These are phyloP conservation scores for Capronia americana DNA, from an alignment of 2,329 filamentous ascomycete species.

Conservation along the genomic window DNA sequence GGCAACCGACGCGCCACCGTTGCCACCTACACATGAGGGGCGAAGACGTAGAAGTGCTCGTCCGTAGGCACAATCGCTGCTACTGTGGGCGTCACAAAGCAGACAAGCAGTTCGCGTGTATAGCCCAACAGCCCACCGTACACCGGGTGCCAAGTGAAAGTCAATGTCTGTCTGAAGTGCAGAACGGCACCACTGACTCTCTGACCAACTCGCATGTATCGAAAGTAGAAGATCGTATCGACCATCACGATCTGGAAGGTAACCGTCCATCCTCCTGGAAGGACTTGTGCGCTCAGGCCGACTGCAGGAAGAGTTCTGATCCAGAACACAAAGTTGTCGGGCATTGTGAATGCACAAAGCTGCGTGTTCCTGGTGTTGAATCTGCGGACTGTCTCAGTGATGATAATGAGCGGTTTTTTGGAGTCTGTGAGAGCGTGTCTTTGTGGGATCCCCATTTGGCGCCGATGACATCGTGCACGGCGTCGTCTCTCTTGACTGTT, in stretches of 20 bases:
- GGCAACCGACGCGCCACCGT: slow-evolving; percentile 9
- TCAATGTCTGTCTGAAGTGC: background rate
- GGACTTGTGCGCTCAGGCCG: background rate
- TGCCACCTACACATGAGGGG: background rate
- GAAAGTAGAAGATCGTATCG: slow-evolving; percentile 12
- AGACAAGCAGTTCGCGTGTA: background rate
- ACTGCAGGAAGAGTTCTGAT: background rate
- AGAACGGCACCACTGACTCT: background rate
- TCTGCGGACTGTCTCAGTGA: slow-evolving; percentile 24
- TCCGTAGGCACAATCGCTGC: background rate
- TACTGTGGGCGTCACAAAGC: slow-evolving; percentile 8
- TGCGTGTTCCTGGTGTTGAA: slow-evolving; percentile 4
- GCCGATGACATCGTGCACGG: slow-evolving; percentile 17
- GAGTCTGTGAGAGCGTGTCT: slow-evolving; percentile 22
- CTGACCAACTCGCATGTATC: background rate
- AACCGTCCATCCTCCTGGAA: slow-evolving; percentile 1
- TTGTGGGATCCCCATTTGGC: slow-evolving; percentile 14
- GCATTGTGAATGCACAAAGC: slow-evolving; percentile 7
- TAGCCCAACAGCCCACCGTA: background rate
- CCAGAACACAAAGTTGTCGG: slow-evolving; percentile 5
- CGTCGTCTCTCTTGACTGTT: slow-evolving; percentile 14
- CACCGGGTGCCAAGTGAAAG: slow-evolving; percentile 11
- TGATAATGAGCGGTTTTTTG: slow-evolving; percentile 25
- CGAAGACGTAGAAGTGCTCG: background rate
- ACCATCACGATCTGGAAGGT: slow-evolving; percentile 8